Evolutionary conservation across 2,329 filamentous ascomycete genomes (phyloP), one percentile per base, ranked within the genome.

Genomic region (Fusarium proliferatum): DNA sequence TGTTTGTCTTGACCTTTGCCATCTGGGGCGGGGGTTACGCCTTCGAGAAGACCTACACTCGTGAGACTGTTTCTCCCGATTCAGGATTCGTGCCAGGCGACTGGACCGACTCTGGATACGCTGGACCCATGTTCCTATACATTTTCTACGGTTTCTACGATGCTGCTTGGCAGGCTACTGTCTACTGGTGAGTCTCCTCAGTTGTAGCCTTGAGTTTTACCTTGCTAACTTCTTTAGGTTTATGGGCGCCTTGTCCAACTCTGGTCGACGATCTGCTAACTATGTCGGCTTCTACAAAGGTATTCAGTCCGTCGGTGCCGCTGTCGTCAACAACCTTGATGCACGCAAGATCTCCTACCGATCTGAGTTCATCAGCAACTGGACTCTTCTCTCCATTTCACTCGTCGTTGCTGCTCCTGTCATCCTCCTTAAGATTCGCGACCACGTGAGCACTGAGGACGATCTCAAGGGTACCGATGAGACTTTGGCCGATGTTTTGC

Each of bases 211-310:
- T 10, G 5, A 5, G 6, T 21, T 12, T 23, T 46, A 4, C 30
- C 19, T 30, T 56, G n/a, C 74, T 77, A 45, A 77, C 39, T 8
- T 13, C 6, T 15, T 9, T 7, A 91, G 91, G 92, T 95, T 93
- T 85, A 97, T 98, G 93, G 96, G 96, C 57, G 90, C 95, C 12
- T 87, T 98, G 48, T 95, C 94, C 80, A 98, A 98, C 89, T 97
- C 96, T 72, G 91, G 93, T 69, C 94, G 95, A 82, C 96, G 95
- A 82, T 89, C 96, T 34, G 95, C 96, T 84, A 97, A 98, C 86
- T 93, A 96, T 79, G 93, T 94, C 46, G 95, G 94, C 93, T 95
- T 94, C 84, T 95, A 95, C 86, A 95, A 95, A 83, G 92, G 92
- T 21, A 92, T 95, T 56, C 93, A 95, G 80, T 94, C 92, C 21